Base-by-base conservation (phyloP, 306 rosid species). In the Abrus precatorius region DNA sequence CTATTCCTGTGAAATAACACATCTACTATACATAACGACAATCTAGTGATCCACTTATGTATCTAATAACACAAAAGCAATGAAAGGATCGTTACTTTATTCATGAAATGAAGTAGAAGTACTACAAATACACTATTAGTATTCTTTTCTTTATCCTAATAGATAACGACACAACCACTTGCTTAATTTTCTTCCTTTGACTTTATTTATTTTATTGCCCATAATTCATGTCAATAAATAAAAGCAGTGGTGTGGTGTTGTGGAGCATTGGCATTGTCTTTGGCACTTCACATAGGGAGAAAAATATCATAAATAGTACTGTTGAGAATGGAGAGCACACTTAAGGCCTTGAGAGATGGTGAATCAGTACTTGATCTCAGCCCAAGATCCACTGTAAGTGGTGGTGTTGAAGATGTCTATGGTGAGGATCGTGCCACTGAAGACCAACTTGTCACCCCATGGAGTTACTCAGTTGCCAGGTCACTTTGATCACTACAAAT, bases 391-490 rank as follows among this genome's bases (percentile, higher is more conserved):
- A 50, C 86, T 69, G 90, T 86, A 5, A 85, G 89, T 14, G 97
- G 94, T 4, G 97, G 94, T 38, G 97, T 89, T 66, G 94, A 75
- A 87, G 97, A 93, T 14, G 56, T 89, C 40, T 88, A 90, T 70
- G 95, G 97, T 1, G 95, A 92, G 83, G 95, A 92, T 74, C 69
- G 85, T 14, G 97, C 97, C 79, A 89, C 95, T 0, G 94, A 88
- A 87, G 91, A 89, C 8, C 91, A 86, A 71, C 92, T 92, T n/a
- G 85, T 91, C 79, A 92, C 95, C 40, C 97, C 97, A 10, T 88
- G 97, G 97, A 86, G 84, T 80, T 80, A 49, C 91, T 92, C 97
- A 7, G 97, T 92, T 29, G 94, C 95, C 69, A 92, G 97, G 97
- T 89, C 36, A 76, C 12, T 62, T 44, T 36, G 40, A 36, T 66